Evolutionary conservation across 108 stramenopile species (phyloP), one percentile per base, ranked within the genome.

Genomic region (Cyclotella sp.): DNA sequence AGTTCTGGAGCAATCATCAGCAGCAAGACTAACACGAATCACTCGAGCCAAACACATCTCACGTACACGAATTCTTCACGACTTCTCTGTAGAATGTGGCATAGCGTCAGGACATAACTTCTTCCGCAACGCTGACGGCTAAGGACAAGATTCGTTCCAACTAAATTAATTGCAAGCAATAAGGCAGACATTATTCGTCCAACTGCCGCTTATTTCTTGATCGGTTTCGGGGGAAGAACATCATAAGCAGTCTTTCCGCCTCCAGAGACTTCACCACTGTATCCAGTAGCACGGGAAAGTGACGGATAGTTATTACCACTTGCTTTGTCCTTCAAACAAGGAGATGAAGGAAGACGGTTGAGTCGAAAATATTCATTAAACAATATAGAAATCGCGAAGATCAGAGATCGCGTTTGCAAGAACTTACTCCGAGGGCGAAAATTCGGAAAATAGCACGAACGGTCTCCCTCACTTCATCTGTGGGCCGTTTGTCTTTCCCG

Each of bases 241-340:
- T 94, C 91, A 67, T 88, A 94, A 14, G 93, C 90, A 41, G 90
- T 91, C 68, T 68, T 83, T 53, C 90, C 87, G 28, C 92, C 92
- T 21, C 87, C 75, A 39, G 84, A 83, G 43, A 85, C 78, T 16
- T 93, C 93, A n/a, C 93, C 93, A 53, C 79, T 76, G 75, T 84
- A 93, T 52, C 93, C 93, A 51, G 77, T 89, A 18, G 93, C 87
- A 70, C 75, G 76, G 19, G 79, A 74, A 24, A 90, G 79, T 12
- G 88, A 76, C 18, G 92, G 92, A 52, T 93, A 93, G 67, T 93
- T 84, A 70, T 91, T 89, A 22, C 88, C 89, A 77, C 84, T 85
- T 11, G 93, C 89, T 83, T 91, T 91, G 82, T 85, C 85, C 82
- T 76, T 43, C 57, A 51, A 5, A 51, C 3, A 30, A 24, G 29